These are phyloP conservation scores for Auriscalpium orientale DNA, from an alignment of 768 basidiomycete species.

Conservation along the genomic window DNA sequence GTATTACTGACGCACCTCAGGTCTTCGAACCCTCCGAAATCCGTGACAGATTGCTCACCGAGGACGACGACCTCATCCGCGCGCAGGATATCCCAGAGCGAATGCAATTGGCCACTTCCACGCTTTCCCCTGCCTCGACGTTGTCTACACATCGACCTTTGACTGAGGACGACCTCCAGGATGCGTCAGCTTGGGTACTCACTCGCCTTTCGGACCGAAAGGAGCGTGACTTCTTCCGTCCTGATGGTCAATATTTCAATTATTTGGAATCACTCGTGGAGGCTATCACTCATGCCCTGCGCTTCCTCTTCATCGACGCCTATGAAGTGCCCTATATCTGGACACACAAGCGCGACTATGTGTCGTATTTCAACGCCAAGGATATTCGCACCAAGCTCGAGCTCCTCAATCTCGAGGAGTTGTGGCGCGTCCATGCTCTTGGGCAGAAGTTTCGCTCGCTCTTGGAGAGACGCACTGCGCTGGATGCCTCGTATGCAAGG, in stretches of 20 bases:
- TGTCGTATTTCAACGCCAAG: conserved; percentile 69
- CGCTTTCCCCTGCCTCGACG: conserved; percentile 61
- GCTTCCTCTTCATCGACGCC: conserved; percentile 78
- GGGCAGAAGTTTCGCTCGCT: conserved; percentile 89
- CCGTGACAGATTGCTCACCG: conserved; percentile 77
- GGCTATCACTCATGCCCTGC: conserved; percentile 73
- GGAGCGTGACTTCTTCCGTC: conserved; percentile 64
- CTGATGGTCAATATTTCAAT: conserved; percentile 49
- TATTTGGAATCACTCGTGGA: conserved; percentile 63
- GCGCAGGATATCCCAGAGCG: conserved; percentile 89
- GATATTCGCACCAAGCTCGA: conserved; percentile 57
- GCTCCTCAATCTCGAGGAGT: conserved; percentile 68
- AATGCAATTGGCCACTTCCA: conserved; percentile 85
- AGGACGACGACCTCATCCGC: conserved; percentile 90
- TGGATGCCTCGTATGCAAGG: conserved; percentile 59
- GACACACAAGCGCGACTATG: conserved; percentile 88
- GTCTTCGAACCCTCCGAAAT: conserved; percentile 99
- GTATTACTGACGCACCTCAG: conserved; percentile 32
- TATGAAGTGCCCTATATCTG: conserved; percentile 95
- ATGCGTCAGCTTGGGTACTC: conserved; percentile 85
- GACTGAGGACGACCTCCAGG: conserved; percentile 64
- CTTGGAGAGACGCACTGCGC: conserved; percentile 58
- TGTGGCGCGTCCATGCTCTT: conserved; percentile 88
- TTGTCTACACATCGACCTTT: conserved; percentile 56
- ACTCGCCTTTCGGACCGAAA: conserved; percentile 67